Base-by-base conservation (phyloP, 345 rosid species). In the Murraya koenigii region DNA sequence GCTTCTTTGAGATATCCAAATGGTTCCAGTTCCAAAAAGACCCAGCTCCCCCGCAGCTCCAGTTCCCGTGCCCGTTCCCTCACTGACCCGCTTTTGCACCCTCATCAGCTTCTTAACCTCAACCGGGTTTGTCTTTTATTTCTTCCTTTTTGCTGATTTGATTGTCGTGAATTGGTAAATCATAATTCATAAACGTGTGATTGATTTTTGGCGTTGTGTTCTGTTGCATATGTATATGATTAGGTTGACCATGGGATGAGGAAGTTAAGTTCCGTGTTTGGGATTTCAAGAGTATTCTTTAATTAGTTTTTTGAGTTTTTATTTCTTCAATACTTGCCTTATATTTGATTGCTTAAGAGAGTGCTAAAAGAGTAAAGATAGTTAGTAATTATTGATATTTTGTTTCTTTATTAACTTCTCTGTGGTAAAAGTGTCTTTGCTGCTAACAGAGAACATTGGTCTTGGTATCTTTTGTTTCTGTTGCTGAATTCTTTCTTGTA, bases 31-130 rank as follows among this genome's bases (percentile, higher is more conserved):
- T 80, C 97, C 23, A 92, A 88, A 86, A 91, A 88, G 85, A 82
- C 76, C 71, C 93, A 86, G 79, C 83, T 96, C 82, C 94, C 98
- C 60, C 86, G 97, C 72, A 96, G 97, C 85, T 92, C 99, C 23
- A 96, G 97, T 78, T 79, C 97, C 13, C 84, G 98, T 78, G 88
- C 98, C 49, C 85, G 97, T 64, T 91, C 97, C 30, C 94, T 94
- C 36, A 88, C 95, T 13, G 97, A 92, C 87, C 98, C 97, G 76
- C 86, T 94, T 80, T 80, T 94, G 75, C 92, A 89, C 79, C 99
- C 97, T 81, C 94, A 91, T 63, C 97, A 96, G 90, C 89, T 96
- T 70, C 89, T 89, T 85, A 92, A 87, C 76, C 89, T 89, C 84
- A 92, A 87, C 76, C 90, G 87, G 99, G 99, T 95, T 81, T 66